These are phyloP conservation scores for Fusarium bulbicola DNA, from an alignment of 2,329 filamentous ascomycete genomes.

Conservation along the genomic window DNA sequence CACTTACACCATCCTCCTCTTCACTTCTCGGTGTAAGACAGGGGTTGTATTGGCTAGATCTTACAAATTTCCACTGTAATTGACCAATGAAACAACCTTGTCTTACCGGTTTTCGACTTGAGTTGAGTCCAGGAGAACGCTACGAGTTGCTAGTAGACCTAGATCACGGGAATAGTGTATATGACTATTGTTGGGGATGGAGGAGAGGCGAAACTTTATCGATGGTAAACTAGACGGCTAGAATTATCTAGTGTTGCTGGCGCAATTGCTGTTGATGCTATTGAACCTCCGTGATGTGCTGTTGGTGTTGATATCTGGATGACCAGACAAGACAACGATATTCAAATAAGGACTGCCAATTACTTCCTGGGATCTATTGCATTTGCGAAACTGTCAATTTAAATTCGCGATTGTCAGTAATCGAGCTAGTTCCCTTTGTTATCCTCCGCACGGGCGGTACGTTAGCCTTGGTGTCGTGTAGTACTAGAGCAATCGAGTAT, in stretches of 20 bases:
- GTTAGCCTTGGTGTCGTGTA: background rate
- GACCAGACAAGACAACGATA: background rate
- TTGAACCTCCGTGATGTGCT: background rate
- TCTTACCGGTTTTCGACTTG: conserved; percentile 41
- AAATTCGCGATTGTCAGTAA: background rate
- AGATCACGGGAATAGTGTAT: conserved; percentile 22
- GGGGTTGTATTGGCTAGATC: conserved; percentile 42
- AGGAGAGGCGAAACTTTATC: conserved; percentile 20
- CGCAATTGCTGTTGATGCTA: conserved; percentile 6
- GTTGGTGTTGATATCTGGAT: conserved; percentile 13
- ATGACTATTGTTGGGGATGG: conserved; percentile 12
- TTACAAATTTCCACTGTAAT: conserved; percentile 24
- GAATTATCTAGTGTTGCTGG: conserved; percentile 4
- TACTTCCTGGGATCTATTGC: background rate
- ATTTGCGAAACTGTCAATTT: background rate
- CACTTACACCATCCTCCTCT: conserved; percentile 51
- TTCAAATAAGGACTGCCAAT: background rate
- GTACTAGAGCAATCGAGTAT: background rate
- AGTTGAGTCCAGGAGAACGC: conserved; percentile 15
- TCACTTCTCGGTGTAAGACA: conserved; percentile 24
- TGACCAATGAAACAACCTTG: conserved; percentile 44
- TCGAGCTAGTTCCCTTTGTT: conserved; percentile 8
- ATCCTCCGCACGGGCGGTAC: background rate
- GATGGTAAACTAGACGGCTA: conserved; percentile 2
- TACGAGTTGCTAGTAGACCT: conserved; percentile 15